Evolutionary conservation across 257 asterid species (phyloP).

Genomic region (Marsdenia floribunda): DNA sequence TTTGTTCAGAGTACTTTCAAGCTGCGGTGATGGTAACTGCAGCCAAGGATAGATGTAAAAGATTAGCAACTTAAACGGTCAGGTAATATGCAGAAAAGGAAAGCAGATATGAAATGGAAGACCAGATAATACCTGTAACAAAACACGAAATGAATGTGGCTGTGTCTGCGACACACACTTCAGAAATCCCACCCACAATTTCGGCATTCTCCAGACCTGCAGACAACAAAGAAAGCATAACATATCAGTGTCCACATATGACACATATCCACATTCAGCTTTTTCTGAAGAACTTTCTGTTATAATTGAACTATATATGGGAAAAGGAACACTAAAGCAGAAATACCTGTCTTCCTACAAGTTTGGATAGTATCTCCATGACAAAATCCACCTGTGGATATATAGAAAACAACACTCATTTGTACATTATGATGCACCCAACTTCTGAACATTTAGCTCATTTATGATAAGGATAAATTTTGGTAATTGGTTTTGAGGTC

Average conservation of each 20-base stretch:
- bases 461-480: background rate
- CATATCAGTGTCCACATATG: background rate
- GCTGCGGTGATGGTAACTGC: slow-evolving; percentile 97
- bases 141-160: slow-evolving; percentile 86
- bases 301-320: background rate
- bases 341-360: slow-evolving; percentile 70
- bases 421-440: background rate
- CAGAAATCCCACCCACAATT: slow-evolving; percentile 89
- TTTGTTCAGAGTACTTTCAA: slow-evolving; percentile 84
- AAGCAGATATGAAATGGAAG: background rate
- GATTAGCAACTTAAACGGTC: slow-evolving; percentile 6
- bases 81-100: background rate
- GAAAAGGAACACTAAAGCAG: background rate
- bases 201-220: slow-evolving; percentile 96
- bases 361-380: slow-evolving; percentile 88
- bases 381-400: slow-evolving; percentile 78
- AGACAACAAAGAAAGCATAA: slow-evolving; percentile 21
- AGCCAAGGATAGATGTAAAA: slow-evolving; percentile 22
- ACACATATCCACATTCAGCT: background rate
- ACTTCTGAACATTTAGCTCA: background rate
- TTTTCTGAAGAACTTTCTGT: background rate
- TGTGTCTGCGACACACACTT: slow-evolving; percentile 93
- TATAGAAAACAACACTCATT: slow-evolving; percentile 13
- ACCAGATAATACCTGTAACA: slow-evolving; percentile 60
- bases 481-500: background rate